Evolutionary conservation across 768 basidiomycete species (phyloP), one percentile per base, ranked within the genome.

Genomic region (Boletus bicolor): DNA sequence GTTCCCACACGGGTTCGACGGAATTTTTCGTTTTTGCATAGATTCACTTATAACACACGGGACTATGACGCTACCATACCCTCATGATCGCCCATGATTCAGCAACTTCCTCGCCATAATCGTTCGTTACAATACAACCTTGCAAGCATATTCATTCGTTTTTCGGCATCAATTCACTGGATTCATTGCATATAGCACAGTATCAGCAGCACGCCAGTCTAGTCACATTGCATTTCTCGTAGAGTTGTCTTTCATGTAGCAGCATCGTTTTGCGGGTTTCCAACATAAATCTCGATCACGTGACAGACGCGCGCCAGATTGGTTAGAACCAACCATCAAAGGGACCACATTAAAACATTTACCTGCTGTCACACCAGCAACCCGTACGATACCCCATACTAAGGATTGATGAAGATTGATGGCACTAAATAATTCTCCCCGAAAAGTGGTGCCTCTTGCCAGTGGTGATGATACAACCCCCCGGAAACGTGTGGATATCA

Each of bases 361-460:
- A 37, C 42, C 17, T 24, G 34, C n/a, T 54, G 41, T 44, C 54
- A 32, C 38, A 24, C 48, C 34, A 14, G 51, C 43, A 45, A 50
- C 52, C 50, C 42, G 55, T 54, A 42, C 35, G 35, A 45, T 52
- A 44, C 46, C 41, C 34, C 46, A 24, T 32, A 56, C 44, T 19
- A n/a, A 36, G 45, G 24, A 51, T 66, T 52, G 48, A 68, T 64
- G 69, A 58, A 52, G 53, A 44, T 41, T 8, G 46, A 89, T 89
- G 87, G 82, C 85, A 46, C 73, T 88, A 50, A 85, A 75, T 65
- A 75, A 77, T 26, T 88, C 89, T 36, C 89, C 89, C 42, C 78
- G 89, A 55, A 91, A 91, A 73, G 74, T 80, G 7, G 77, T 91
- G 9, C 87, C 89, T 38, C 77, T 91, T 34, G 80, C 87, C n/a